Percentiles rank a stretch among this genome's conserved stretches.
Evolutionary conservation across 805 yeast species (phyloP).

Genomic region (Brettanomyces custersianus): DNA sequence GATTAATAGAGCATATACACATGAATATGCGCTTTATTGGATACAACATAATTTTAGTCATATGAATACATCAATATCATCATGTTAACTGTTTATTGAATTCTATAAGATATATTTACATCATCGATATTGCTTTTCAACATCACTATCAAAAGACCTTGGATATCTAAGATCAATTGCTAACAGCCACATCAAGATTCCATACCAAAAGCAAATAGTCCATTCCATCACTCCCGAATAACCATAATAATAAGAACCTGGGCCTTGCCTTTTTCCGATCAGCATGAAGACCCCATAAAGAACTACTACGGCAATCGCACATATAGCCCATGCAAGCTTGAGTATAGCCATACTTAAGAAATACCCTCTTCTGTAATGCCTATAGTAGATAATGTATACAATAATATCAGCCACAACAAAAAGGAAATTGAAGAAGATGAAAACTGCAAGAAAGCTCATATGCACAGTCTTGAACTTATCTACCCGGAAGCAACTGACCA

Average conservation of each 20-base stretch:
- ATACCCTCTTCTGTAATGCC: conserved; percentile 17
- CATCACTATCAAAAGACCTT: too few species aligned
- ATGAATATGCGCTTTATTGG: too few species aligned
- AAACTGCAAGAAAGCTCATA: conserved; percentile 60
- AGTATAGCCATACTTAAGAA: conserved; percentile 44
- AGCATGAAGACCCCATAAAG: conserved; percentile 42
- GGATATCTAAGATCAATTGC: conserved; percentile 47
- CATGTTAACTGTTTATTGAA: too few species aligned
- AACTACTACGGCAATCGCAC: conserved; percentile 61
- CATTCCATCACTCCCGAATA: conserved; percentile 71
- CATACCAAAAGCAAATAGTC: conserved; percentile 81
- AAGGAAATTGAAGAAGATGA: conserved; percentile 58
- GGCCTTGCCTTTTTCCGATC: conserved; percentile 13
- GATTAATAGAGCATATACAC: too few species aligned
- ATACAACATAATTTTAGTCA: too few species aligned
- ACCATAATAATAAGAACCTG: conserved; percentile 29
- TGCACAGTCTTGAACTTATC: conserved; percentile 56
- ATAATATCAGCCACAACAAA: conserved; percentile 35
- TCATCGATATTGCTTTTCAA: too few species aligned
- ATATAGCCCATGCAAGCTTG: conserved; percentile 52
- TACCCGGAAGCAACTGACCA: conserved; percentile 62
- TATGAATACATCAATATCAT: too few species aligned
- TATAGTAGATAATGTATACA: conserved; percentile 27
- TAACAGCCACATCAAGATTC: conserved; percentile 53
- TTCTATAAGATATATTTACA: too few species aligned